phyloP scores from a whole-genome alignment of 2,329 filamentous ascomycete species.

The Aspergillus cejpii region DNA sequence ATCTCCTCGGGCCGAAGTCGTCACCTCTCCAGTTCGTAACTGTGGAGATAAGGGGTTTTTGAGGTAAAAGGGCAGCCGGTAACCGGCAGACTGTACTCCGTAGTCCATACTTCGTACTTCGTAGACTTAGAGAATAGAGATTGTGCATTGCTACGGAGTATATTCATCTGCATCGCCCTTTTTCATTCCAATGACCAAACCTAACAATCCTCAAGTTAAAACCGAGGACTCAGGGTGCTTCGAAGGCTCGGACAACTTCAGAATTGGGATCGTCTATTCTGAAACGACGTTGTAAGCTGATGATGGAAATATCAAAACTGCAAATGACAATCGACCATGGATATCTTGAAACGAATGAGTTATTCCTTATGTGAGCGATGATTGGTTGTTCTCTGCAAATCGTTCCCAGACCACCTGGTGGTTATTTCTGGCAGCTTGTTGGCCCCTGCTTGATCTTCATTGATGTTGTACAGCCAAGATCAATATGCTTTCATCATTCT shows the following conservation, averaged over 20 bases:
- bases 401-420: neutral
- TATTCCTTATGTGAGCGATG: neutral
- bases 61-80: too few species aligned
- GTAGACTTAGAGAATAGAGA: too few species aligned
- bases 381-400: neutral
- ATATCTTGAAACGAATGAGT: neutral
- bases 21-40: neutral
- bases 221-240: too few species aligned
- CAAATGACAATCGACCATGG: neutral
- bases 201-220: neutral
- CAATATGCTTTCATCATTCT: conserved; percentile 11
- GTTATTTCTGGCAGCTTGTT: conserved; percentile 5
- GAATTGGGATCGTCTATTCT: neutral
- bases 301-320: neutral
- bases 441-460: neutral
- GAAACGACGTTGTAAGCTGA: neutral
- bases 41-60: neutral
- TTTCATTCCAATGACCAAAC: neutral
- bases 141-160: too few species aligned
- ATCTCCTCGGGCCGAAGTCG: neutral
- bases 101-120: too few species aligned
- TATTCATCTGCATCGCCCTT: too few species aligned
- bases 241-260: neutral
- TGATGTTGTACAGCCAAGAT: conserved; percentile 14
- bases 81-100: too few species aligned